These are phyloP conservation scores for Juncus inflexus DNA, from an alignment of 176 grass and related monocot genomes.

Conservation along the genomic window DNA sequence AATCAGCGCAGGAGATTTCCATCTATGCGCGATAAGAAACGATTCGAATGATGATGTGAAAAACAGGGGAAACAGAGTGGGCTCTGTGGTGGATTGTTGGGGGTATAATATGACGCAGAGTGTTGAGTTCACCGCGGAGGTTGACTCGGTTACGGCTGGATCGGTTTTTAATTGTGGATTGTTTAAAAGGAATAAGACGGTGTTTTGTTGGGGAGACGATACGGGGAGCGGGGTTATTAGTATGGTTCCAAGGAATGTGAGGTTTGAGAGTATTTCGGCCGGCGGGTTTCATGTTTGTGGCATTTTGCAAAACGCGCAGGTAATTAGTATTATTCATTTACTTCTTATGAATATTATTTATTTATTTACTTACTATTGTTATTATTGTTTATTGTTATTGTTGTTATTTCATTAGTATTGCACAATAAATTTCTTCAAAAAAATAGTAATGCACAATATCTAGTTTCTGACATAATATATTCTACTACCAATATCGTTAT, in stretches of 20 bases:
- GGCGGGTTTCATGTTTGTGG: slow-evolving; percentile 94
- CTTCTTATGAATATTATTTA: no score
- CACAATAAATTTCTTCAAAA: no score
- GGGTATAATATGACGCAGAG: slow-evolving; percentile 93
- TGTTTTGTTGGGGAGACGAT: slow-evolving; percentile 96
- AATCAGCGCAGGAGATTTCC: slow-evolving; percentile 87
- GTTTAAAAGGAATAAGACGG: slow-evolving; percentile 51
- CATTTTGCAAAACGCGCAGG: slow-evolving; percentile 75
- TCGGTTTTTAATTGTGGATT: slow-evolving; percentile 90
- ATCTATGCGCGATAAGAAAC: slow-evolving; percentile 65
- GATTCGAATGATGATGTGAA: slow-evolving; percentile 20
- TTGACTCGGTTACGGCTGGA: slow-evolving; percentile 58
- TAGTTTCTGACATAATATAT: no score
- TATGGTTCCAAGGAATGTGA: slow-evolving; percentile 51
- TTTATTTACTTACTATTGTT: no score
- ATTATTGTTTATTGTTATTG: no score
- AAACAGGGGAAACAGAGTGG: slow-evolving; percentile 21
- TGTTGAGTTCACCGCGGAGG: slow-evolving; percentile 37
- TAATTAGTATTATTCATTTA: no score
- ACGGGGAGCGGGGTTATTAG: slow-evolving; percentile 66
- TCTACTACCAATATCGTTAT: no score
- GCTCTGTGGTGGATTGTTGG: slow-evolving; percentile 81
- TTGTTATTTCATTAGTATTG: no score
- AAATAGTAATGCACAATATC: no score
- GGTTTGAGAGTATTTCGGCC: slow-evolving; percentile 71